Base-by-base conservation (phyloP, 2,329 filamentous ascomycete genomes). In the Pseudodiploospora longispora region DNA sequence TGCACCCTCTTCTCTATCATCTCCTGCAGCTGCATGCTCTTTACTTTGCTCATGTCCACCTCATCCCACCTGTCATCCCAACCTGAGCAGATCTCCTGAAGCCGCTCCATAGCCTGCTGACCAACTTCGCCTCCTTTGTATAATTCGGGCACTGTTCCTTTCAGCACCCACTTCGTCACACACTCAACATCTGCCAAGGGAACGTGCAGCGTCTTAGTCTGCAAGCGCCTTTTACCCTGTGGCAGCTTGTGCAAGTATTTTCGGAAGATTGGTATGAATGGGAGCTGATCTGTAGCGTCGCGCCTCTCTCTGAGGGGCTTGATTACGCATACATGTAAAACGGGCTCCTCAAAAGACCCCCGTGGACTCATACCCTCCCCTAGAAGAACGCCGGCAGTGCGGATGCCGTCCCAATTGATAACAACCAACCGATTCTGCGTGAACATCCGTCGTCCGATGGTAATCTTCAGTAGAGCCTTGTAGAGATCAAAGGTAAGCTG, bases 41-140 rank as follows among this genome's bases (percentile, higher is more conserved):
- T 91, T 60, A 97, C 81, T 57, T 83, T 84, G 38, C 74, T 71
- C 67, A 93, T 85, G 54, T 94, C 87, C 45, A 87, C 73, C 65
- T 98, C 93, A 44, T 90, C 79, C 85, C 89, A 97, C 28, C 78
- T 71, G 36, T 81, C 70, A 34, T 79, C 78, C 90, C 91, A 97
- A 1, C 80, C 80, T 38, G 74, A 73, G 59, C 83, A 89, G 10
- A 91, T 68, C 27, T 78, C 74, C 10, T 78, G 65, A 31, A 97
- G 72, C 45, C 83, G 78, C 36, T 82, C 79, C 51, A 85, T 82
- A 1, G 84, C 87, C 47, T 64, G 65, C 5, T 62, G 53, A 42
- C 68, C 66, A 3, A 52, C 63, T 0, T 80, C 76, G 10, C 72
- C 72, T 2, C 69, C 69, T 35, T 73, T 62, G 54, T 79, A 80